phyloP scores from a whole-genome alignment of 192 early-diverging fungal genomes.

The Coemansia sp. region DNA sequence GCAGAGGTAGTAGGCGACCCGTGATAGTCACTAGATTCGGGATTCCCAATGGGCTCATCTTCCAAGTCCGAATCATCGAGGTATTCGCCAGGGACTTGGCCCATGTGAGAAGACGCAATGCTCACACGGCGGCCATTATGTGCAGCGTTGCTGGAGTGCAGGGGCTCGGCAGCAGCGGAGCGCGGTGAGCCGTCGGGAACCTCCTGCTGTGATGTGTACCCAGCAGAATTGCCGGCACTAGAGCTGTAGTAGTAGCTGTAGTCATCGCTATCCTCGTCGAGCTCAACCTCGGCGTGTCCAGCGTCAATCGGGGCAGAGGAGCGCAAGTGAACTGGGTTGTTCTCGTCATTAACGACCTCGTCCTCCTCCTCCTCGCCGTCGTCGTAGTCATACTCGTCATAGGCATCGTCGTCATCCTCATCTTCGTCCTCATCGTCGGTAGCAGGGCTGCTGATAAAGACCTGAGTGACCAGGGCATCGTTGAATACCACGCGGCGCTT shows the following conservation, averaged over 20 bases:
- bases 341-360: slow-evolving; percentile 6
- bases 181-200: background rate
- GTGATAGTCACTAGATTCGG: background rate
- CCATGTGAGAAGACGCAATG: slow-evolving; percentile 35
- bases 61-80: slow-evolving; percentile 27
- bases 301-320: background rate
- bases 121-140: slow-evolving; percentile 32
- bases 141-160: slow-evolving; percentile 1
- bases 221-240: slow-evolving; percentile 21
- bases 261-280: slow-evolving; percentile 31
- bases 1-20: background rate
- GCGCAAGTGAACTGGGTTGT: background rate
- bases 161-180: background rate
- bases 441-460: slow-evolving; percentile 33
- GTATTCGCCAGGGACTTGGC: slow-evolving; percentile 33
- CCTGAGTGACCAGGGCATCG: slow-evolving; percentile 39
- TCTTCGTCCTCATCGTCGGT: slow-evolving; percentile 41
- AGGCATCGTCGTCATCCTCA: slow-evolving; percentile 29
- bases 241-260: slow-evolving; percentile 47
- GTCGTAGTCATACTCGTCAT: slow-evolving; percentile 37
- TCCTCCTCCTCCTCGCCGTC: slow-evolving; percentile 19
- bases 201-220: slow-evolving; percentile 12
- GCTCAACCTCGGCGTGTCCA: slow-evolving; percentile 16
- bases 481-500: slow-evolving; percentile 36
- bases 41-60: background rate